A percentile compares a stretch with the other conserved stretches of the same genome.
Conservation (phyloP, 495 filamentous ascomycete genomes). For the Jackrogersella minutella region DNA sequence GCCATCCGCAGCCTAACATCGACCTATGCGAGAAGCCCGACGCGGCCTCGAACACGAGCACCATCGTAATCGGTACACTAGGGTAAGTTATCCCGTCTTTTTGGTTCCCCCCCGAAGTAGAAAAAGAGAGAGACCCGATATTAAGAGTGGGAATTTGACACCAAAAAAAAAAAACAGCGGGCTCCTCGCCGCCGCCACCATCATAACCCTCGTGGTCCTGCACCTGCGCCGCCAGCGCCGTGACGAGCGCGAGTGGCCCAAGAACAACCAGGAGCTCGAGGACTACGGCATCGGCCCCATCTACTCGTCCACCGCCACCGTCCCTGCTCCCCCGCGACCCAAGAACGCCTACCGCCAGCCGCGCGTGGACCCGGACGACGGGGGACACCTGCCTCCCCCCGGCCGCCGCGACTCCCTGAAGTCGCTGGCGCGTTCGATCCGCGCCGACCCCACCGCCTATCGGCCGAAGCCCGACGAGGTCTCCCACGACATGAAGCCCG, state of each 20-base stretch:
- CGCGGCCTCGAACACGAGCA: slow-evolving; percentile 10
- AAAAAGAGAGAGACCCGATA: neutral
- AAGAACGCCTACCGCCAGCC: slow-evolving; percentile 30
- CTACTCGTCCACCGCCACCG: neutral
- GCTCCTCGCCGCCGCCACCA: slow-evolving; percentile 28
- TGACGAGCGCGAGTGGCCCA: slow-evolving; percentile 42
- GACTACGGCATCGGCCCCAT: slow-evolving; percentile 40
- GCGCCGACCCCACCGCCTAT: slow-evolving; percentile 37
- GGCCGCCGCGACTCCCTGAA: slow-evolving; percentile 33
- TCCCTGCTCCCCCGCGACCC: slow-evolving; percentile 18
- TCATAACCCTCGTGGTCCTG: slow-evolving; percentile 25
- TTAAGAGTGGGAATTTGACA: no score
- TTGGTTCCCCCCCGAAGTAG: neutral
- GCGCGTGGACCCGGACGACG: slow-evolving; percentile 15
- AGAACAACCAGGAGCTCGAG: slow-evolving; percentile 45
- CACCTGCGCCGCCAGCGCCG: slow-evolving; percentile 36
- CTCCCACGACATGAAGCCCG: slow-evolving; percentile 42
- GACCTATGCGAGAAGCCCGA: slow-evolving; percentile 44
- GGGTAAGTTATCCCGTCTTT: slow-evolving; percentile 27
- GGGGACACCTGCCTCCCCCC: slow-evolving; percentile 7
- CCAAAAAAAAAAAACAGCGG: slow-evolving; percentile 25
- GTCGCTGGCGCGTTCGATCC: slow-evolving; percentile 33
- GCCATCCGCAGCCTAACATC: slow-evolving; percentile 42
- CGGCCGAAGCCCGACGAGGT: slow-evolving; percentile 29
- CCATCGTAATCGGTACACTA: slow-evolving; percentile 33